Base-by-base conservation (phyloP, 768 basidiomycete species). In the Boletellus ananiceps region DNA sequence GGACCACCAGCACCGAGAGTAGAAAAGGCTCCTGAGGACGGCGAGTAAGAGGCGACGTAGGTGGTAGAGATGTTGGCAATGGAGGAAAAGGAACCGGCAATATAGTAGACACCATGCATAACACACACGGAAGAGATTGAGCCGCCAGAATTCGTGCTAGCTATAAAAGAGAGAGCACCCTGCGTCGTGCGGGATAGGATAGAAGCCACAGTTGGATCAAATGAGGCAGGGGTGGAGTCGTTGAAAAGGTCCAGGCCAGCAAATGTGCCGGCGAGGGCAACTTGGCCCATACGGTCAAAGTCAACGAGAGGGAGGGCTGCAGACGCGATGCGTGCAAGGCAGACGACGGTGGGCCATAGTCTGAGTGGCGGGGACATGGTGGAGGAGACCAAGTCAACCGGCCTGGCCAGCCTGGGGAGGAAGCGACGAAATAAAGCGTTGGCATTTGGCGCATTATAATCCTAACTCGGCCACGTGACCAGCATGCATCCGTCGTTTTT, bases 261-360 rank as follows among this genome's bases (percentile, higher is more conserved):
- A 63, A 97, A 99, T 31, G 88, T 76, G 49, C 95, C 95, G 23
- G 85, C 83, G 36, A 97, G 76, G 49, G 84, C 93, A 43, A 97
- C 93, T 47, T 77, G 84, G 55, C 95, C 95, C 90, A 99, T 94
- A 46, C 86, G 84, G 58, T 75, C 70, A 60, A 83, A 86, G 67
- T 88, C 86, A 59, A 88, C 74, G 52, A 73, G 70, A 6, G 82
- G 82, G 13, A 81, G 69, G 6, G 74, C 65, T 8, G 76, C 78
- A 51, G 58, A 62, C 18, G 40, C 59, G 49, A 52, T 13, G 19
- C 40, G 34, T 2, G 51, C 51, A 35, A 66, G 37, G 41, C 38
- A 51, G 38, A 45, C 40, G 49, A 65, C 50, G 38, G 57, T 11
- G 50, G 56, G 59, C 69, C 63, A 61, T 56, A 37, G 9, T 18